Conservation (phyloP, 2,329 filamentous ascomycete species). For the Colletotrichum sp. region DNA sequence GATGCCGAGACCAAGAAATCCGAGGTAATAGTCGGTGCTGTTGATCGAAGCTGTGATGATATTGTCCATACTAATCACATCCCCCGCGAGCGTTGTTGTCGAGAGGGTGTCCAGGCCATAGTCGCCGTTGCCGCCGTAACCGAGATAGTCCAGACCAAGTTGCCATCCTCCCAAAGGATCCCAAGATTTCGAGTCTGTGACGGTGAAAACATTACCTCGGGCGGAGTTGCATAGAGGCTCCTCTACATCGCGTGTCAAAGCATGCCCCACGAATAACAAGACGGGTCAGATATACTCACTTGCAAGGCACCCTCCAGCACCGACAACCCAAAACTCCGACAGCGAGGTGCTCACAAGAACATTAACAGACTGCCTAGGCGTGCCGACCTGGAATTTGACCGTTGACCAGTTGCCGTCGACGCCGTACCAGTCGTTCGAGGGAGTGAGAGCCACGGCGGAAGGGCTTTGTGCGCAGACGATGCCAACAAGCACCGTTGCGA, state of each 20-base stretch:
- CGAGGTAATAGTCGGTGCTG: constrained; percentile 59
- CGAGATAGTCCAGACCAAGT: constrained; percentile 64
- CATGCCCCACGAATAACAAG: background rate
- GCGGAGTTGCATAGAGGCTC: constrained; percentile 58
- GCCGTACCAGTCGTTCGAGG: constrained; percentile 44
- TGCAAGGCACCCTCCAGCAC: constrained; percentile 58
- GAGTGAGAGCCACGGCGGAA: constrained; percentile 19
- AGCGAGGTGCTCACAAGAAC: constrained; percentile 67
- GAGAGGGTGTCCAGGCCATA: constrained; percentile 64
- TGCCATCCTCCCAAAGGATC: constrained; percentile 62
- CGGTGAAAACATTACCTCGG: constrained; percentile 65
- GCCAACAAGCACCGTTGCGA: constrained; percentile 13
- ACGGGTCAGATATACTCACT: constrained; percentile 42
- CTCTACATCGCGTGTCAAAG: constrained; percentile 32
- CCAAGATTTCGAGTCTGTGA: constrained; percentile 62
- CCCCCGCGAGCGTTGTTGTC: constrained; percentile 41
- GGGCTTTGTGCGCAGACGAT: constrained; percentile 12
- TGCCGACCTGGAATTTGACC: constrained; percentile 64
- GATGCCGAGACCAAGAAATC: constrained; percentile 62
- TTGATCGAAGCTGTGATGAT: constrained; percentile 59
- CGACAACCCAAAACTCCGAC: constrained; percentile 75
- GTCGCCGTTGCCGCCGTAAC: constrained; percentile 64
- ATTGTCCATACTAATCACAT: constrained; percentile 46
- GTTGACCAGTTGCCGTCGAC: constrained; percentile 77
- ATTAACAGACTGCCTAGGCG: constrained; percentile 38